A percentile compares a stretch with the other conserved stretches of the same genome.
Conservation (phyloP, 2,329 filamentous ascomycete species). For the Fusarium nematophilum region DNA sequence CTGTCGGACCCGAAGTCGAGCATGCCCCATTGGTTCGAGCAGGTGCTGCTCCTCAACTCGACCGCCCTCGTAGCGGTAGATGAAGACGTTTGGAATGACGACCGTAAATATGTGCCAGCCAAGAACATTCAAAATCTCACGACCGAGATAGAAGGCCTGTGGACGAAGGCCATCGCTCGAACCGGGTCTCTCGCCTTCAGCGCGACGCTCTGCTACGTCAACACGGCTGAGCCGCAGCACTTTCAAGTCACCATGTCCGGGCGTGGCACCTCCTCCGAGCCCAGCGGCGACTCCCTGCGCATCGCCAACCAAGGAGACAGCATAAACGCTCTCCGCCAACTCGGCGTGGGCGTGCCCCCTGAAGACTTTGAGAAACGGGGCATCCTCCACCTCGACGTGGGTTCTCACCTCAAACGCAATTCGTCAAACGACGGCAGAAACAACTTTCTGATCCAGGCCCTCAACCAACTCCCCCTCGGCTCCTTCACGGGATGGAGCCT, state of each 20-base stretch:
- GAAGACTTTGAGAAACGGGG: not conserved
- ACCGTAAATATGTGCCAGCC: not conserved
- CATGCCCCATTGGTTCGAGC: too few relatives aligned
- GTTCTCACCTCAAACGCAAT: not conserved
- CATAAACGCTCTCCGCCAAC: not conserved
- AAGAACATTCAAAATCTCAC: not conserved
- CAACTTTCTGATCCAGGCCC: too few relatives aligned
- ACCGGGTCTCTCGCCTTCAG: not conserved
- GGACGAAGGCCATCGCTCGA: not conserved
- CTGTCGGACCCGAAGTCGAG: too few relatives aligned
- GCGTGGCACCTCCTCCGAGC: not conserved
- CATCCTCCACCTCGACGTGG: not conserved
- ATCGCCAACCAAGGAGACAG: too few relatives aligned
- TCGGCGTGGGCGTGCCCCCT: not conserved
- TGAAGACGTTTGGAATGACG: not conserved
- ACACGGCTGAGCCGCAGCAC: not conserved
- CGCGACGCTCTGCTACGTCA: not conserved
- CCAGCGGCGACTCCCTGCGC: not conserved
- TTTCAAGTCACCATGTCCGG: constrained; percentile 26
- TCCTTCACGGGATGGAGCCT: not conserved
- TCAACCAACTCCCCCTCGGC: too few relatives aligned
- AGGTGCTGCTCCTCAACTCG: constrained; percentile 10
- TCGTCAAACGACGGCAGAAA: too few relatives aligned
- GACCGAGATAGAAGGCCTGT: not conserved
- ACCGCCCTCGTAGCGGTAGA: constrained; percentile 9